Conservation (phyloP, 2,329 filamentous ascomycete species). For the Exophiala viscosa region DNA sequence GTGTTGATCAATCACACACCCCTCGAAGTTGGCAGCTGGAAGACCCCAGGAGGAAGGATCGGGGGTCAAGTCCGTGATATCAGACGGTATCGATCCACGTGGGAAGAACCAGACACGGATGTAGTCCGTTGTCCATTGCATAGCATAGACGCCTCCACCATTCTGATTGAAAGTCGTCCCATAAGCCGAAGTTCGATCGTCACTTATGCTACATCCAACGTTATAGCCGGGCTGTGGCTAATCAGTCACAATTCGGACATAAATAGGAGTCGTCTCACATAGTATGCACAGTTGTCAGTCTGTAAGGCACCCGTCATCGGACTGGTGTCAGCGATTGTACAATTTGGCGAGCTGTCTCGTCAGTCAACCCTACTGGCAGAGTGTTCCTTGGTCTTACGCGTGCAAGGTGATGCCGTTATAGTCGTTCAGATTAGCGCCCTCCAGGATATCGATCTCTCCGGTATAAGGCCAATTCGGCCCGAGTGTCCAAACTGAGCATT, state of each 20-base stretch:
- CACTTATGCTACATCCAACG: conserved; percentile 54
- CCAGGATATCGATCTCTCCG: conserved; percentile 70
- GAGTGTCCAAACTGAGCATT: conserved; percentile 39
- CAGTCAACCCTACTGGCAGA: neutral
- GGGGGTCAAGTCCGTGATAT: conserved; percentile 40
- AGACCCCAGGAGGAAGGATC: conserved; percentile 42
- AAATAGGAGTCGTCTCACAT: conserved; percentile 18
- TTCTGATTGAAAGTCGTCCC: conserved; percentile 64
- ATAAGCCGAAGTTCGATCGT: conserved; percentile 45
- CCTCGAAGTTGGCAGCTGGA: conserved; percentile 58
- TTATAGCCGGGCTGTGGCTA: conserved; percentile 32
- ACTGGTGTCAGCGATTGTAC: conserved; percentile 30
- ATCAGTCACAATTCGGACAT: neutral
- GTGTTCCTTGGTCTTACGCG: conserved; percentile 37
- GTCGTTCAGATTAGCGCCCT: conserved; percentile 60
- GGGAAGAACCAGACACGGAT: conserved; percentile 50
- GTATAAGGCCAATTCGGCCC: conserved; percentile 60
- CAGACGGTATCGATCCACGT: conserved; percentile 37
- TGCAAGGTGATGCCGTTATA: conserved; percentile 60
- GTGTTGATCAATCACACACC: conserved; percentile 63
- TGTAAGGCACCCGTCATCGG: conserved; percentile 40
- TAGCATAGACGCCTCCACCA: conserved; percentile 62
- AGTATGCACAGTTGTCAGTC: conserved; percentile 51
- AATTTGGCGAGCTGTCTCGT: conserved; percentile 15
- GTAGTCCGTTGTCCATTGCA: conserved; percentile 49